Base-by-base conservation (phyloP, 2,329 filamentous ascomycete genomes). In the Didymella glomerata region DNA sequence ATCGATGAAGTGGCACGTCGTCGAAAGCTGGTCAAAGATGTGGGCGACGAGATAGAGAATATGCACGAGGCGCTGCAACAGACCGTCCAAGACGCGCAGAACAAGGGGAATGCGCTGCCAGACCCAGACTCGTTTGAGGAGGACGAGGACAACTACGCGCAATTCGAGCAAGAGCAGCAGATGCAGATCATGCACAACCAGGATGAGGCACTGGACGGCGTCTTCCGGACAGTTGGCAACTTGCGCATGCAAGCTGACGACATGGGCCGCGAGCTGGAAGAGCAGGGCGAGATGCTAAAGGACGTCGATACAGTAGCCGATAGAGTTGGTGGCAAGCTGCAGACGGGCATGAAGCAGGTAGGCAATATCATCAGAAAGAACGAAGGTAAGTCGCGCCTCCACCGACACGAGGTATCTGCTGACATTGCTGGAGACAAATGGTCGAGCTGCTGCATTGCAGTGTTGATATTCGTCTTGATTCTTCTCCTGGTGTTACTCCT, bases 231-330 rank as follows among this genome's bases (percentile, higher is more conserved):
- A 1, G 95, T 99, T 24, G 94, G 93, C 2, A 97, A 93, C 74
- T 79, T 99, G 73, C 84, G 94, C 55, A 85, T 90, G 73, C 95
- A 98, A 83, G 96, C 95, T 1, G 89, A 96, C 78, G 91, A 93
- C 68, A 99, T 99, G 94, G 94, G 95, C 1, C 84, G 94, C 57
- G 95, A 99, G 81, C 83, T 99, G 45, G 96, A 97, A 79, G 95
- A 99, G 80, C 95, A 99, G 83, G 85, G 85, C 22, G 91, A 93
- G 77, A 90, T 98, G 85, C 83, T 99, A 57, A 89, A 95, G 63
- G 88, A 91, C 51, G 90, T 96, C 40, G 94, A 98, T 78, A 85
- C 84, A 28, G 83, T 96, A 56, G 92, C 92, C 4, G 93, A 98
- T 76, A 85, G 94, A 32, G 93, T 99, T 1, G 91, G 92, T 14